Base-by-base conservation (phyloP, 768 basidiomycete genomes). In the Naganishia vishniacii region DNA sequence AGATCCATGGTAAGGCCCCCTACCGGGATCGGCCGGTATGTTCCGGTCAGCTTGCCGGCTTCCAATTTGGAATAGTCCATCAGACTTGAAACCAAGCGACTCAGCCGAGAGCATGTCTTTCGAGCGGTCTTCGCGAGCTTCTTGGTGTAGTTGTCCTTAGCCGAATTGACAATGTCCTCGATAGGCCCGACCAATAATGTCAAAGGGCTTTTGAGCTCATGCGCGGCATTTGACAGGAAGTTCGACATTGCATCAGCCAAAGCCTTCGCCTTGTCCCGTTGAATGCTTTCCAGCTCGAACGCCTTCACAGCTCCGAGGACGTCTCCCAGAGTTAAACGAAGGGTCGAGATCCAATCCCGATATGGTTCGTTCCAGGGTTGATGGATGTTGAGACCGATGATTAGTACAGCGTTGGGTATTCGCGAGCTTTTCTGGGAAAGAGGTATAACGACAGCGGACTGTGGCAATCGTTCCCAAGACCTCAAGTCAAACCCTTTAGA, bases 41-140 rank as follows among this genome's bases (percentile, higher is more conserved):
- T 47, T 11, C 69, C 73, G 40, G 68, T 56, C 29, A 76, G 62
- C 40, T 72, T 68, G 4, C 78, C 78, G 0, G 75, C 77, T 64
- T 77, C 78, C 11, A 80, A 65, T 15, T 75, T 72, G 25, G 71
- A 77, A 65, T 80, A 79, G 66, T 80, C 79, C 78, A 80, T 77
- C 16, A 80, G 62, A 13, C 77, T 72, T 37, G 77, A 75, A 31
- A 80, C 77, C 7, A 80, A 68, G 13, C 79, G 72, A 4, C 69
- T 62, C 3, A 80, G 64, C 25, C 79, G 67, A 20, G 72, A 70
- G 20, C 77, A 72, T 65, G 79, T 80, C 13, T 78, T 69, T 47
- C 73, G 71, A 13, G 75, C 75, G 12, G 46, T 41, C 25, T 20
- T 29, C 2, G 48, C 40, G 23, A 67, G 37, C 0, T 51, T 29